Percentiles rank a stretch among this genome's conserved stretches.
Conservation (phyloP, 805 yeast species). For the Saturnispora dispora region DNA sequence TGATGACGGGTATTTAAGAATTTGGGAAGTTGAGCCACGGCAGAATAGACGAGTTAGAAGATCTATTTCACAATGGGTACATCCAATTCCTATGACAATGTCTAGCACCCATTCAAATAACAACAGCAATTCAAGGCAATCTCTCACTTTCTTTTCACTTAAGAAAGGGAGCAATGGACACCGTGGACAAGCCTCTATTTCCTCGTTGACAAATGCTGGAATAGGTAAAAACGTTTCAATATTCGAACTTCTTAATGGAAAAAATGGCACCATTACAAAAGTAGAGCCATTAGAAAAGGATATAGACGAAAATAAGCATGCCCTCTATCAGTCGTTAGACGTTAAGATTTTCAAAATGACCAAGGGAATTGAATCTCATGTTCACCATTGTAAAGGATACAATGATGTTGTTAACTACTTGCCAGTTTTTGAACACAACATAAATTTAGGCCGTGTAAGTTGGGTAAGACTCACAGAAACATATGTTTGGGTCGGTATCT, state of each 20-base stretch:
- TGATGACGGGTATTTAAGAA: slow-evolving; percentile 42
- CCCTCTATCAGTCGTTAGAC: neutral
- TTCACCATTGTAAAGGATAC: neutral
- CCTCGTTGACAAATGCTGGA: neutral
- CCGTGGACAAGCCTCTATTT: neutral
- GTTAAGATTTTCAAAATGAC: neutral
- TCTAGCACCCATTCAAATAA: slow-evolving; percentile 5
- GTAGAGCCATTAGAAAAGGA: neutral
- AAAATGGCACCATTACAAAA: neutral
- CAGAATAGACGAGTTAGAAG: slow-evolving; percentile 16
- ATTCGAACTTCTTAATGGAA: neutral
- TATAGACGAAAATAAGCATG: neutral
- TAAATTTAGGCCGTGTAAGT: slow-evolving; percentile 27
- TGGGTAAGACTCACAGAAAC: slow-evolving; percentile 25
- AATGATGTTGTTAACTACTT: slow-evolving; percentile 11
- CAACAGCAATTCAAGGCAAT: slow-evolving; percentile 3
- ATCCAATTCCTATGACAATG: slow-evolving; percentile 11
- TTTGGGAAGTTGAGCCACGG: slow-evolving; percentile 45
- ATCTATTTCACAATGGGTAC: slow-evolving; percentile 18
- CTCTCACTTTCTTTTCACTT: neutral
- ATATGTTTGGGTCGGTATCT: slow-evolving; percentile 30
- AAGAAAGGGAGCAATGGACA: neutral
- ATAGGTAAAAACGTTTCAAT: neutral
- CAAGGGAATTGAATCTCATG: neutral
- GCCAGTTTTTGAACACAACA: slow-evolving; percentile 28